A percentile compares a stretch with the other conserved stretches of the same genome.
Evolutionary conservation across 164 flowering plant genomes (phyloP).

Genomic region (Dillenia suffruticosa): DNA sequence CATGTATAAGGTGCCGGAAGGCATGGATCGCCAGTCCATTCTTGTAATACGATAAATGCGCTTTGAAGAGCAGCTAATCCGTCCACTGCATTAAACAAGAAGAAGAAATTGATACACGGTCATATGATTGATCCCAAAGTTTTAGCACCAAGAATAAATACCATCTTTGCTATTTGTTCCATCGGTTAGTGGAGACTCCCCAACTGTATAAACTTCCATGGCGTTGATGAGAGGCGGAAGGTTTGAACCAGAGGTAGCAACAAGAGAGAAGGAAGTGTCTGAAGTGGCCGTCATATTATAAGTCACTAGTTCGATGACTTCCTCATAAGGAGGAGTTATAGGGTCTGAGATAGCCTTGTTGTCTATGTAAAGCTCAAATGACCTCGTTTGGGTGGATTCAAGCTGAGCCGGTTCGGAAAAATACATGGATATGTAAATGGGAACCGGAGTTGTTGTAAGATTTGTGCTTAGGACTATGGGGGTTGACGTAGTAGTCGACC

Average conservation of each 20-base stretch:
- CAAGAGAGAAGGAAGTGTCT: constrained; percentile 16
- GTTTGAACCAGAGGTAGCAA: constrained; percentile 22
- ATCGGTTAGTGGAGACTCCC: constrained; percentile 12
- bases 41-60: constrained; percentile 9
- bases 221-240: constrained; percentile 52
- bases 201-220: constrained; percentile 26
- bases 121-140: too few species aligned
- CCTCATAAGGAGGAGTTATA: constrained; percentile 29
- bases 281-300: constrained; percentile 19
- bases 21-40: constrained; percentile 42
- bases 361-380: constrained; percentile 16
- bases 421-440: constrained; percentile 27
- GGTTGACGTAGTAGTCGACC: background rate
- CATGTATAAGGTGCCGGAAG: constrained; percentile 31
- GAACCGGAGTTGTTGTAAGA: constrained; percentile 1
- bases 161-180: constrained; percentile 37
- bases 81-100: constrained; percentile 12
- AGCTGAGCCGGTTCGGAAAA: constrained; percentile 29
- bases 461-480: background rate
- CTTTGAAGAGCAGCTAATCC: constrained; percentile 24
- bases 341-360: constrained; percentile 5
- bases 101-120: too few species aligned
- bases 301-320: constrained; percentile 5
- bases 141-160: constrained; percentile 3
- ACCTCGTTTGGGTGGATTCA: constrained; percentile 9